phyloP scores from a whole-genome alignment of 306 rosid genomes.

The Cucurbita pepo region DNA sequence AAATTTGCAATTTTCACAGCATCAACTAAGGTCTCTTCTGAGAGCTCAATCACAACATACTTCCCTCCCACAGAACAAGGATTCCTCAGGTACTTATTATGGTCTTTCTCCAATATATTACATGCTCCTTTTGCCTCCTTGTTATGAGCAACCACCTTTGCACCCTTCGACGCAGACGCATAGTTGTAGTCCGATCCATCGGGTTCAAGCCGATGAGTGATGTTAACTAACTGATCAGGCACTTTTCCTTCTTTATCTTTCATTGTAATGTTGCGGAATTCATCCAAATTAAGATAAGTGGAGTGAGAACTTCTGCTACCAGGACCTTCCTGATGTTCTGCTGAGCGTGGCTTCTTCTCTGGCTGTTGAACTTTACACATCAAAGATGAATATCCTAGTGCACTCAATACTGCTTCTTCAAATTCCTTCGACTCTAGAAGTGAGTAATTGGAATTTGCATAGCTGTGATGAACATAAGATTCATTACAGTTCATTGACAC shows the following conservation, averaged over 20 bases:
- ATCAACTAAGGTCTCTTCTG: slow-evolving; percentile 71
- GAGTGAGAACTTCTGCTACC: slow-evolving; percentile 20
- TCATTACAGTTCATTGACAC: slow-evolving; percentile 20
- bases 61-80: slow-evolving; percentile 71
- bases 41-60: slow-evolving; percentile 73
- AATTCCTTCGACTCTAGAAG: slow-evolving; percentile 20
- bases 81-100: slow-evolving; percentile 74
- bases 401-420: slow-evolving; percentile 32
- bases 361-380: slow-evolving; percentile 30
- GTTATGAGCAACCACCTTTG: slow-evolving; percentile 75
- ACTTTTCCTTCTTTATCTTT: slow-evolving; percentile 20
- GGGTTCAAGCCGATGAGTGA: slow-evolving; percentile 55
- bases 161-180: slow-evolving; percentile 85
- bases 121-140: slow-evolving; percentile 82
- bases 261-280: slow-evolving; percentile 23
- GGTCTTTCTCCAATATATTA: slow-evolving; percentile 59
- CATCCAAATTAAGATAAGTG: slow-evolving; percentile 33
- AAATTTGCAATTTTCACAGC: slow-evolving; percentile 71
- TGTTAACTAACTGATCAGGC: slow-evolving; percentile 24
- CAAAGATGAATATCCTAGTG: slow-evolving; percentile 31
- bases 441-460: slow-evolving; percentile 14
- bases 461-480: slow-evolving; percentile 14
- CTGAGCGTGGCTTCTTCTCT: slow-evolving; percentile 13
- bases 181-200: slow-evolving; percentile 70
- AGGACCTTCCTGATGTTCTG: slow-evolving; percentile 7